phyloP scores from a whole-genome alignment of 805 yeast species.

The Phaffomyces thermotolerans region DNA sequence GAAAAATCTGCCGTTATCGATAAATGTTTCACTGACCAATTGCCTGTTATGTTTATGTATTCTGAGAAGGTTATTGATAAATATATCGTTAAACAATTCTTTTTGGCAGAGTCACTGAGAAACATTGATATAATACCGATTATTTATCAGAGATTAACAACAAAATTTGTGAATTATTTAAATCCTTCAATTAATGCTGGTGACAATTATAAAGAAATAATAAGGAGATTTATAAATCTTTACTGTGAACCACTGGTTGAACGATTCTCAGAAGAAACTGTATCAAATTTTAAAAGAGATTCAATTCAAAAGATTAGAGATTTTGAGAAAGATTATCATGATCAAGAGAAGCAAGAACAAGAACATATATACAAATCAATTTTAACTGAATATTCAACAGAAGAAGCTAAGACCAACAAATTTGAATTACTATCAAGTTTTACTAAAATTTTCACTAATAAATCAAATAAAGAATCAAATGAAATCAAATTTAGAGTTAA shows the following conservation, averaged over 20 bases:
- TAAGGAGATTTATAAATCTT: slow-evolving; percentile 29
- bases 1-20: slow-evolving; percentile 31
- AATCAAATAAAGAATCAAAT: slow-evolving; percentile 27
- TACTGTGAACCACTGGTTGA: slow-evolving; percentile 30
- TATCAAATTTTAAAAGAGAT: slow-evolving; percentile 24
- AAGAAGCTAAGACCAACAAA: slow-evolving; percentile 29
- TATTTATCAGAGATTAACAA: slow-evolving; percentile 24
- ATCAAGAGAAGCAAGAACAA: slow-evolving; percentile 33
- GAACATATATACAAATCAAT: slow-evolving; percentile 33
- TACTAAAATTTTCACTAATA: slow-evolving; percentile 47
- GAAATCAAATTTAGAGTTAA: slow-evolving; percentile 65
- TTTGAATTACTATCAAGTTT: slow-evolving; percentile 58
- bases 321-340: slow-evolving; percentile 21
- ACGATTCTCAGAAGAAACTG: slow-evolving; percentile 27
- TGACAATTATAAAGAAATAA: slow-evolving; percentile 23
- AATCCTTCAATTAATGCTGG: slow-evolving; percentile 31
- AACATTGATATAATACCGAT: slow-evolving; percentile 26
- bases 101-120: slow-evolving; percentile 20
- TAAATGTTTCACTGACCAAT: slow-evolving; percentile 29
- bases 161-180: slow-evolving; percentile 29
- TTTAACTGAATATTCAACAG: slow-evolving; percentile 32
- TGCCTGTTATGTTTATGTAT: slow-evolving; percentile 32
- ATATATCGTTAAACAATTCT: slow-evolving; percentile 23
- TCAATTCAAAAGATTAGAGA: slow-evolving; percentile 21
- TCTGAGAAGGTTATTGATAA: slow-evolving; percentile 33